phyloP scores from a whole-genome alignment of 495 filamentous ascomycete species.

The Podospora sp. region DNA sequence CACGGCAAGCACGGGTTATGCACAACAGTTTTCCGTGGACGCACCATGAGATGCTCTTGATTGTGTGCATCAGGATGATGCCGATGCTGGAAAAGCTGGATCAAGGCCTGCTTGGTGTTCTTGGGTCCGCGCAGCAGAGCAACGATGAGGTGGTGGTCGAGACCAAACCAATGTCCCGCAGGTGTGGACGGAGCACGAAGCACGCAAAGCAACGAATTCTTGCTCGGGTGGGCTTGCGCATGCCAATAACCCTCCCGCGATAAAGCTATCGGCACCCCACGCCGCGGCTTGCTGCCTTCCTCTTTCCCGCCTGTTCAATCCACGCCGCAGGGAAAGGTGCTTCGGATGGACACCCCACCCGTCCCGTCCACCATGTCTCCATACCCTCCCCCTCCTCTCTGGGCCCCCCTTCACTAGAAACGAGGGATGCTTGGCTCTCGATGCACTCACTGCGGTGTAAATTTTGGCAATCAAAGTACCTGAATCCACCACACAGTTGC shows the following conservation, averaged over 20 bases:
- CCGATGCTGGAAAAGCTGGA: not conserved
- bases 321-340: constrained; percentile 1
- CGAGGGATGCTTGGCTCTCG: constrained; percentile 14
- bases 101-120: constrained; percentile 7
- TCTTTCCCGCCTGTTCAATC: constrained; percentile 15
- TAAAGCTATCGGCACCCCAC: constrained; percentile 8
- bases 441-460: constrained; percentile 21
- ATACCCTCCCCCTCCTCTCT: constrained; percentile 6
- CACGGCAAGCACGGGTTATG: constrained; percentile 23
- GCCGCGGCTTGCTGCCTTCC: constrained; percentile 18
- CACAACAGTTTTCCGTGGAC: constrained; percentile 20
- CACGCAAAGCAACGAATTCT: not conserved
- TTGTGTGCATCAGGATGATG: constrained; percentile 6
- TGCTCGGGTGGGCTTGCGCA: not conserved
- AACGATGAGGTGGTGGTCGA: constrained; percentile 2
- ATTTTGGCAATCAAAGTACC: constrained; percentile 22
- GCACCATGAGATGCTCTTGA: constrained; percentile 7
- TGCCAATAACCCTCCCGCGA: not conserved
- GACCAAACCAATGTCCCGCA: constrained; percentile 4
- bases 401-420: constrained; percentile 5
- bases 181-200: not conserved
- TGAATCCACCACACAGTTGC: constrained; percentile 18
- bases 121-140: not conserved
- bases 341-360: constrained; percentile 18
- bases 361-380: constrained; percentile 13